These are phyloP conservation scores for Coprinopsis cinerea DNA, from an alignment of 768 basidiomycete genomes.

Conservation along the genomic window DNA sequence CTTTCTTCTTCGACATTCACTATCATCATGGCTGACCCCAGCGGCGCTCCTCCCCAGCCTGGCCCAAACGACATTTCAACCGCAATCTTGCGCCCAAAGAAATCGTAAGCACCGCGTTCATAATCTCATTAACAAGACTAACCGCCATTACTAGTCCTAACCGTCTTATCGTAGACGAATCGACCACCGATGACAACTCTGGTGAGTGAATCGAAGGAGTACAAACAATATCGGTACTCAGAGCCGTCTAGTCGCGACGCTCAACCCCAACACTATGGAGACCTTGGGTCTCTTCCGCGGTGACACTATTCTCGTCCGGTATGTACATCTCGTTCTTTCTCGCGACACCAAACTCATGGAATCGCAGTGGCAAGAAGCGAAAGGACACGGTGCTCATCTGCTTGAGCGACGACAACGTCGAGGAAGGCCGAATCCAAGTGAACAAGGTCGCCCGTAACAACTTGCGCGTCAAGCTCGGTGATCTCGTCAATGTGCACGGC, in stretches of 20 bases:
- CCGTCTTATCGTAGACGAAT: conserved; percentile 95
- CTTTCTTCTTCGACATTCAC: conserved; percentile 17
- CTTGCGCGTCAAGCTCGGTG: conserved; percentile 93
- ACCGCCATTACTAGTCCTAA: conserved; percentile 61
- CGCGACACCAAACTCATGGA: conserved; percentile 4
- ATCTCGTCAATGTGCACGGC: conserved; percentile 92
- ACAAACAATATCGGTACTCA: conserved; percentile 10
- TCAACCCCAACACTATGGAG: conserved; percentile 98
- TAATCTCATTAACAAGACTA: conserved; percentile 11
- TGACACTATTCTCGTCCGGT: conserved; percentile 94
- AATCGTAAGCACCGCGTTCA: conserved; percentile 64
- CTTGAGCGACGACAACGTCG: conserved; percentile 91
- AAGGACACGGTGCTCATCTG: conserved; percentile 97
- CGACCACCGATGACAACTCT: conserved; percentile 92
- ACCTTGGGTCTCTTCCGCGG: conserved; percentile 88
- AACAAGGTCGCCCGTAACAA: conserved; percentile 99
- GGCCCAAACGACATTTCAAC: conserved; percentile 88
- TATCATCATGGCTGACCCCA: conserved; percentile 65
- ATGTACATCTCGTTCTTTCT: background rate
- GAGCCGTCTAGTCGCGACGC: conserved; percentile 68
- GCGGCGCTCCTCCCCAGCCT: conserved; percentile 78
- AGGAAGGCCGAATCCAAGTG: conserved; percentile 96
- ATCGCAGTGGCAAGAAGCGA: conserved; percentile 91
- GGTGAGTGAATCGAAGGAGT: conserved; percentile 36
- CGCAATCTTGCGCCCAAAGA: conserved; percentile 94